Evolutionary conservation across 1,284 basidiomycete genomes (phyloP).

Genomic region (Tilletia caries): DNA sequence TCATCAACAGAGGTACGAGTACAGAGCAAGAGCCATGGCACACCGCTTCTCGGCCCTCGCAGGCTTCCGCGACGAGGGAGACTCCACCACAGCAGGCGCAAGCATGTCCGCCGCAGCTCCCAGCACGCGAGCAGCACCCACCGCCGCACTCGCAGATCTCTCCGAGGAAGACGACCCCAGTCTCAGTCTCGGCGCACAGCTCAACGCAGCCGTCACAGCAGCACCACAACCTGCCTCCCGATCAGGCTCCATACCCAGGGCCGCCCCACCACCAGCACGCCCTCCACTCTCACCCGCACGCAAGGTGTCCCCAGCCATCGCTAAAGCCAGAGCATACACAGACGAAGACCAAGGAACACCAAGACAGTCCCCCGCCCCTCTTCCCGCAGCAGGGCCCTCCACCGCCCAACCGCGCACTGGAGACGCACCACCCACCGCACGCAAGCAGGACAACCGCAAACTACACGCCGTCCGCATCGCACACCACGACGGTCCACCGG

Average conservation of each 20-base stretch:
- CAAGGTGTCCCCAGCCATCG: constrained; percentile 3
- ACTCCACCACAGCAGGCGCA: constrained; percentile 26
- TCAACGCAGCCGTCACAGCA: constrained; percentile 8
- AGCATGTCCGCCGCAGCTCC: constrained; percentile 25
- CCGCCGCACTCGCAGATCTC: constrained; percentile 29
- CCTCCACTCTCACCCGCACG: constrained; percentile 1
- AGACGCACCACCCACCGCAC: background rate
- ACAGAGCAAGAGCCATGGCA: constrained; percentile 25
- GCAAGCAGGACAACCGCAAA: constrained; percentile 26
- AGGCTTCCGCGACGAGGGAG: constrained; percentile 26
- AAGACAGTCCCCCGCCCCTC: background rate
- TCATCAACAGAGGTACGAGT: too few relatives aligned
- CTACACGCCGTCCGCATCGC: constrained; percentile 35
- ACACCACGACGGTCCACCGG: background rate
- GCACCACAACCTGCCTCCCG: constrained; percentile 12
- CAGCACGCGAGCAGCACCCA: background rate
- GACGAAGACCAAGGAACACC: constrained; percentile 6
- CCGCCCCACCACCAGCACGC: constrained; percentile 11
- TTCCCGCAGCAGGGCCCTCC: background rate
- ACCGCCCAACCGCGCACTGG: background rate
- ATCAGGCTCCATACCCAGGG: constrained; percentile 12
- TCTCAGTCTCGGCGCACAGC: constrained; percentile 25
- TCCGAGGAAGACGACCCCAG: constrained; percentile 27
- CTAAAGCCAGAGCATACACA: background rate
- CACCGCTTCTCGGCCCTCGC: constrained; percentile 37